Conservation (phyloP, 768 basidiomycete genomes). For the Leccinum subgranulosum region DNA sequence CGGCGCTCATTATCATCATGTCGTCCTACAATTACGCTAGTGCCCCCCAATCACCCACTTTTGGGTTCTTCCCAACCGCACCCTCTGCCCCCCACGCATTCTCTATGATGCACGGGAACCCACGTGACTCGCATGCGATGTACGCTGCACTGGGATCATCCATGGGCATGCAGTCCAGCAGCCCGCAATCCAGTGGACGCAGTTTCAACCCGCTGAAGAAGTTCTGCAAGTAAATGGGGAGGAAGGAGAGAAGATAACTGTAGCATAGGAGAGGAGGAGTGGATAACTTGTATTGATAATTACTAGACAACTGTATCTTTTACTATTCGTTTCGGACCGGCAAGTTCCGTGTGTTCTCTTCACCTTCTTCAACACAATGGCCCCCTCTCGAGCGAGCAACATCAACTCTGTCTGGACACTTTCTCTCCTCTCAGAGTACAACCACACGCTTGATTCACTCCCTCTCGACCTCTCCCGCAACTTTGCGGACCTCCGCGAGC, state of each 20-base stretch:
- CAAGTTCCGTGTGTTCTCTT: constrained; percentile 20
- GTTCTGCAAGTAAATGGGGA: constrained; percentile 31
- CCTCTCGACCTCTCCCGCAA: constrained; percentile 92
- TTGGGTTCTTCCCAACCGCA: constrained; percentile 56
- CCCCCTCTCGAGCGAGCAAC: constrained; percentile 35
- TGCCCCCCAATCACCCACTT: constrained; percentile 51
- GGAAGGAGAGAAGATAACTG: not conserved
- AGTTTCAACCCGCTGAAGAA: constrained; percentile 34
- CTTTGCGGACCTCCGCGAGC: constrained; percentile 95
- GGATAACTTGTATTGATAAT: too few species aligned
- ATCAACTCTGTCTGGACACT: constrained; percentile 57
- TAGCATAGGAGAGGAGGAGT: not conserved
- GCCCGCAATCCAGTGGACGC: constrained; percentile 23
- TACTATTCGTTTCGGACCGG: constrained; percentile 23
- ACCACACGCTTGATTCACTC: constrained; percentile 89
- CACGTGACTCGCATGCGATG: constrained; percentile 58
- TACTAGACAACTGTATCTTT: constrained; percentile 20
- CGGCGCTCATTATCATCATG: constrained; percentile 28
- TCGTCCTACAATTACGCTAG: constrained; percentile 42
- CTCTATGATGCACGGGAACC: constrained; percentile 53
- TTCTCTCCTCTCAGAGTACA: constrained; percentile 75
- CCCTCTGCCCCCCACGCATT: constrained; percentile 59
- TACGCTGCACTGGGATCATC: constrained; percentile 47
- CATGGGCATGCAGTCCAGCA: constrained; percentile 22
- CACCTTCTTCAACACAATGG: constrained; percentile 23